Conservation (phyloP, 2,329 filamentous ascomycete species). For the Teratosphaeria nubilosa region DNA sequence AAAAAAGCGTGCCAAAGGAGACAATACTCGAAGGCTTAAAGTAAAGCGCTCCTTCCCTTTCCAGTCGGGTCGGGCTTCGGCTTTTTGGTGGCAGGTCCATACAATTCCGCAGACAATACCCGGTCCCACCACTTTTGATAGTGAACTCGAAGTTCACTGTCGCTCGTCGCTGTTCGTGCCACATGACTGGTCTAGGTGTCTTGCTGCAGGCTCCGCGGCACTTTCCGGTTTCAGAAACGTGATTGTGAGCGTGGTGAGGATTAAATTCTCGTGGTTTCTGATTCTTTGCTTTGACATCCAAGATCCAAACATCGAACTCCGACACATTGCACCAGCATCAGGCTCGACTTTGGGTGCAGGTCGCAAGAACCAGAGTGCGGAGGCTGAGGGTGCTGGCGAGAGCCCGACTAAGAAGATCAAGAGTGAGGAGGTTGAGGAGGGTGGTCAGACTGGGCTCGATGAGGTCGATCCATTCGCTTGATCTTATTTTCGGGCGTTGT, state of each 20-base stretch:
- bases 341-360: neutral
- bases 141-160: neutral
- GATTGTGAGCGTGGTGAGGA: neutral
- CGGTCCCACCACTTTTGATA: neutral
- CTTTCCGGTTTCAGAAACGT: neutral
- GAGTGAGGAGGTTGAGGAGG: constrained; percentile 6
- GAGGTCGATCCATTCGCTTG: neutral
- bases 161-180: neutral
- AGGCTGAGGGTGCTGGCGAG: constrained; percentile 5
- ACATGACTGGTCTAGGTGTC: neutral
- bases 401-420: constrained; percentile 13
- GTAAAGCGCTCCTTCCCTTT: neutral
- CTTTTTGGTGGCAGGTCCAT: neutral
- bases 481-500: neutral
- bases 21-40: neutral
- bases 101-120: neutral
- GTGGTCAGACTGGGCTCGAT: neutral
- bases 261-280: neutral
- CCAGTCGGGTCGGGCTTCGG: neutral
- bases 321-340: neutral
- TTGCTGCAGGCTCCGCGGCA: neutral
- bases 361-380: neutral
- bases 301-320: neutral
- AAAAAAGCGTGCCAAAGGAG: neutral
- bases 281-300: neutral